Evolutionary conservation across 225 moss, liverwort and hornwort species (phyloP), one percentile per base, ranked within the genome.

Genomic region (Anthoceros angustus): DNA sequence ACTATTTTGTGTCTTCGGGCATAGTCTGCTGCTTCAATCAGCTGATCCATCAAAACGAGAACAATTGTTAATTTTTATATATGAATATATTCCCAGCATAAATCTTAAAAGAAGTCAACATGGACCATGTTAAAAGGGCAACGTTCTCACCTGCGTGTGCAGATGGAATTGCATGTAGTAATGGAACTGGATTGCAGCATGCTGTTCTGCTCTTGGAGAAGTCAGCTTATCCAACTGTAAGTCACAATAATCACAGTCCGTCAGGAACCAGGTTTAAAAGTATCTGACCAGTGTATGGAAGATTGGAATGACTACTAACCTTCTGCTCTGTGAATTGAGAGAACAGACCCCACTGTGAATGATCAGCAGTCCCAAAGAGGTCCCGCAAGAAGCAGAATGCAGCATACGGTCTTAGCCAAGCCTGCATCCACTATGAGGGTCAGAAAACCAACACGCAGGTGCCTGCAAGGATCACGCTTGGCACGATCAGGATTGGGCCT

Each of bases 161-260:
- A 93, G 78, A 32, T 93, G 93, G 68, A 86, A 93, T 68, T 93
- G 93, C 18, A 89, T 77, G 42, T 89, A 93, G 42, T 89, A 93
- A 67, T 63, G 78, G 49, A 93, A 93, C 26, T 72, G 78, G 42
- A 93, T 77, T 26, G 85, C 87, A 39, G 74, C 72, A 71, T 84
- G 64, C 66, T 87, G 70, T 67, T 84, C 89, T 38, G 68, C 62
- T 9, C 67, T 69, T 0, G 86, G 79, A 64, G 80, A 80, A 63
- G 76, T 68, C 12, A 93, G 75, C 71, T 79, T 85, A 42, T 87
- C 93, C 74, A 93, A 71, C 89, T 93, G 83, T 32, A 4, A 32
- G 32, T 32, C 70, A 68, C 70, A 45, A 62, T 60, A 60, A 69
- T 26, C 69, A 48, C 70, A 66, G 65, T 60, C 39, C 12, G 24